phyloP scores from a whole-genome alignment of 2,329 filamentous ascomycete genomes.

The Monilinia laxa region DNA sequence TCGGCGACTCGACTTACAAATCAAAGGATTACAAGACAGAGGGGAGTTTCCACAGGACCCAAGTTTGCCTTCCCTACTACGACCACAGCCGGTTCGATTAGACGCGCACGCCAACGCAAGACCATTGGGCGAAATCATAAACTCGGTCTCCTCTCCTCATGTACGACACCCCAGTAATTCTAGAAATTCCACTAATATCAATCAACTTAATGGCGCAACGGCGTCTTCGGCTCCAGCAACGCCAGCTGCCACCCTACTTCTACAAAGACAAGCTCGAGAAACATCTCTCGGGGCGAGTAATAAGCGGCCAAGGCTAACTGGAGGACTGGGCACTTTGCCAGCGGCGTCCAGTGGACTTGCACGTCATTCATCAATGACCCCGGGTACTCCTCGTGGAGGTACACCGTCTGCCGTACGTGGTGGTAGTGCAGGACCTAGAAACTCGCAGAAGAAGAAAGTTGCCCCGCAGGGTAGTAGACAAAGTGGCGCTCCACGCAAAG shows the following conservation, averaged over 20 bases:
- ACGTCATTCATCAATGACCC: conserved; percentile 61
- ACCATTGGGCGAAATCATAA: conserved; percentile 34
- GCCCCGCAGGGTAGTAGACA: conserved; percentile 39
- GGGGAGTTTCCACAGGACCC: conserved; percentile 52
- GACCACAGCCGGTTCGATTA: conserved; percentile 52
- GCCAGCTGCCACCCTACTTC: conserved; percentile 59
- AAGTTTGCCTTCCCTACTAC: conserved; percentile 62
- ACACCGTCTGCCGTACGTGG: conserved; percentile 45
- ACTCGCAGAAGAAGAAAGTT: conserved; percentile 43
- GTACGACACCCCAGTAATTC: conserved; percentile 37
- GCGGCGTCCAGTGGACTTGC: conserved; percentile 58
- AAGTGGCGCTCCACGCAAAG: conserved; percentile 35
- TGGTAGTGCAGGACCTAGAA: conserved; percentile 60
- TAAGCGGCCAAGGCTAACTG: conserved; percentile 50
- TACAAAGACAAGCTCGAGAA: conserved; percentile 57
- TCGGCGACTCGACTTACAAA: conserved; percentile 60
- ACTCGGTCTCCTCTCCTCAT: conserved; percentile 32
- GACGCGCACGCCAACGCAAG: conserved; percentile 29
- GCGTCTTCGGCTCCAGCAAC: conserved; percentile 57
- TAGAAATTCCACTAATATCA: conserved; percentile 31
- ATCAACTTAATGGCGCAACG: conserved; percentile 29
- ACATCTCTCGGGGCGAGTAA: conserved; percentile 58
- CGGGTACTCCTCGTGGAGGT: conserved; percentile 58
- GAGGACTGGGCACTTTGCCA: conserved; percentile 48
- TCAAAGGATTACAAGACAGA: conserved; percentile 61